phyloP scores from a whole-genome alignment of 257 asterid species.

The Nicotiana undulata region DNA sequence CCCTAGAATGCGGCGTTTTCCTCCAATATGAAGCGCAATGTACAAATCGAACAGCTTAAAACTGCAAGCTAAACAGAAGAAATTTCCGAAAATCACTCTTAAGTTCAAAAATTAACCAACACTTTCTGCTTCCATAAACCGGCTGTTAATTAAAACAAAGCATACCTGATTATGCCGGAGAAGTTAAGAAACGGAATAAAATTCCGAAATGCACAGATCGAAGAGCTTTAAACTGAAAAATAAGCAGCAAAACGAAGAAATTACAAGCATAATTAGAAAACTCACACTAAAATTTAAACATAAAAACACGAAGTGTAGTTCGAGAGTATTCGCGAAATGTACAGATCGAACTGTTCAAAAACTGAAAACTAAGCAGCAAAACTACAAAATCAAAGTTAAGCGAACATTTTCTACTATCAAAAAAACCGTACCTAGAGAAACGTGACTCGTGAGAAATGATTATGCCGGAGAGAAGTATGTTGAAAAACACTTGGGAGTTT shows the following conservation, averaged over 20 bases:
- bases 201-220: not conserved
- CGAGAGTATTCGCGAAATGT: not conserved
- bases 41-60: not conserved
- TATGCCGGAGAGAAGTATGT: not conserved
- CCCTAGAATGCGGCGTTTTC: not conserved
- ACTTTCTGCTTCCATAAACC: not conserved
- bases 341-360: conserved; percentile 27
- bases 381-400: not conserved
- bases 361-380: not conserved
- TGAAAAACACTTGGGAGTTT: not conserved
- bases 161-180: not conserved
- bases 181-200: not conserved
- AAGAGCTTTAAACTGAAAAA: not conserved
- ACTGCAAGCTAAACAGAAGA: not conserved
- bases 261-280: not conserved
- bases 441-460: not conserved
- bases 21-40: not conserved
- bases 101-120: not conserved
- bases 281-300: not conserved
- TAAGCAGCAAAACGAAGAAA: not conserved
- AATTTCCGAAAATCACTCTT: not conserved
- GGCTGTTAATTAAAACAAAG: not conserved
- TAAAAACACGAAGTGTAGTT: not conserved
- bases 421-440: not conserved
- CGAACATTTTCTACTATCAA: not conserved